Conservation (phyloP, 1,139 yeast species). For the Zygosaccharomyces pseudobailii region DNA sequence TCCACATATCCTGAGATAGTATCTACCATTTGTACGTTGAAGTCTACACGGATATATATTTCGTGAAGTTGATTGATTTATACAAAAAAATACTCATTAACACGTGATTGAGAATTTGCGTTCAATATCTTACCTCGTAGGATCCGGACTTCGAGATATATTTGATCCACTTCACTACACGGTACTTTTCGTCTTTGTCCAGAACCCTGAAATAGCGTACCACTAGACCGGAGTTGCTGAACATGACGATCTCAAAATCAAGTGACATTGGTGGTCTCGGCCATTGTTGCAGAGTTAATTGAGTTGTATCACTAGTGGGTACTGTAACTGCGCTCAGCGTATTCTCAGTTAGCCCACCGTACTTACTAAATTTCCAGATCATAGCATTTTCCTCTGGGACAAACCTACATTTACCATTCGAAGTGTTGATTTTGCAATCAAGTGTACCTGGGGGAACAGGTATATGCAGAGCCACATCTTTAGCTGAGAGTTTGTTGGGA, state of each 20-base stretch:
- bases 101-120: neutral
- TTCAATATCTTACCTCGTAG: slow-evolving; percentile 65
- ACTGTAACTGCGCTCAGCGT: slow-evolving; percentile 33
- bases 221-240: slow-evolving; percentile 70
- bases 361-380: slow-evolving; percentile 66
- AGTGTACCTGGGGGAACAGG: slow-evolving; percentile 67
- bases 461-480: slow-evolving; percentile 57
- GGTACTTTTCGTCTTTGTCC: slow-evolving; percentile 55
- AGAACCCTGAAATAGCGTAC: slow-evolving; percentile 69
- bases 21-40: neutral
- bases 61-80: neutral
- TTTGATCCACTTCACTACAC: slow-evolving; percentile 83
- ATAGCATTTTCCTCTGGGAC: slow-evolving; percentile 61
- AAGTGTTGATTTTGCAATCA: slow-evolving; percentile 45
- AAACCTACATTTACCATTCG: slow-evolving; percentile 66
- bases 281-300: slow-evolving; percentile 42
- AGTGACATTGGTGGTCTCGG: slow-evolving; percentile 73
- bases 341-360: slow-evolving; percentile 63
- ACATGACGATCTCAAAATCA: slow-evolving; percentile 68
- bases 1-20: neutral
- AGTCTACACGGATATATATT: neutral
- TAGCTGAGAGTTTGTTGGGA: slow-evolving; percentile 58
- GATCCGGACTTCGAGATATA: slow-evolving; percentile 72
- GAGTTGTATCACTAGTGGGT: slow-evolving; percentile 23
- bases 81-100: neutral